Evolutionary conservation across 192 early-diverging fungal genomes (phyloP), one percentile per base, ranked within the genome.

Genomic region (Phycomyces blakesleeanus): DNA sequence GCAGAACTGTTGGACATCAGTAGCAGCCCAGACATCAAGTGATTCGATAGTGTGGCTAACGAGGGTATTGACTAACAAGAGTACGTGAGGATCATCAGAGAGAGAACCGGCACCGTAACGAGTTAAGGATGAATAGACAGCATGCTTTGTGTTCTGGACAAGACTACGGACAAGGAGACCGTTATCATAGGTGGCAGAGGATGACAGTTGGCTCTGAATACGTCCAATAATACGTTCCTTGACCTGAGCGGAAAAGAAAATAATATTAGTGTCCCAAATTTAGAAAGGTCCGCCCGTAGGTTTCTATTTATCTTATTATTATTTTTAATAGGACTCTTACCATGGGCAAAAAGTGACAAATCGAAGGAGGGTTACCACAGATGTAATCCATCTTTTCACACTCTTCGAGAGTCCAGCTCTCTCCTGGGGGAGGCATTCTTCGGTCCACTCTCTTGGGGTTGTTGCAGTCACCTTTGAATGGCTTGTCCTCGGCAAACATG

Each of bases 401-500:
- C 53, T 84, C 80, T 5, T 70, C 70, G 60, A 77, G 61, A 22
- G 73, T 78, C 82, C 82, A 84, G 42, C 55, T 63, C 41, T 73
- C 74, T 24, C 78, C 78, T 9, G 15, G 27, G 40, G 78, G 78
- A 50, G 82, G 82, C 73, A 80, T 77, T 41, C 14, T 71, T 54
- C 69, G 49, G 18, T 54, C 54, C 6, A 84, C 71, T 53, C 74
- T 64, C 24, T 64, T 64, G 39, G 82, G 82, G 44, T 74, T 39
- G 37, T 84, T 81, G 67, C 82, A 84, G 42, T 84, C 80, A 25
- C 82, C 82, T 65, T 81, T 84, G 74, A 80, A 84, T 56, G 69
- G 67, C 37, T 77, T 69, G 16, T 76, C 69, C 20, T 77, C 63
- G 56, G 63, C 67, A 64, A 84, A 84, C 59, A 81, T 81, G 11